Conservation (phyloP, 306 rosid species). For the Rubus idaeus region DNA sequence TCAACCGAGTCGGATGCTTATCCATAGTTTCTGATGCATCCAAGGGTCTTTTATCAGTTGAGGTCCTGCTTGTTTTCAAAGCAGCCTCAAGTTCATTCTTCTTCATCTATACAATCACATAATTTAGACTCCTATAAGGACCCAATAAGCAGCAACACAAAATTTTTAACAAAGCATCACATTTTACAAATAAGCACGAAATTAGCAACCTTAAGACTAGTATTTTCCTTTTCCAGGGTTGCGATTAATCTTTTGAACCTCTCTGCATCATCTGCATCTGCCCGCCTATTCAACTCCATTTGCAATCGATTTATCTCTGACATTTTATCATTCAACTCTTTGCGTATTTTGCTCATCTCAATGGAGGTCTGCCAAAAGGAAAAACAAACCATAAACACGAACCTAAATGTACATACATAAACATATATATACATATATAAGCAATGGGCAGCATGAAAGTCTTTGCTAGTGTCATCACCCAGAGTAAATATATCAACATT, state of each 20-base stretch:
- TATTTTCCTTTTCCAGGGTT: slow-evolving; percentile 73
- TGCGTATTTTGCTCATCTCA: slow-evolving; percentile 51
- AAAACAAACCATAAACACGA: slow-evolving; percentile 26
- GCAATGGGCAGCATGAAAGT: background rate
- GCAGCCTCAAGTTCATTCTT: slow-evolving; percentile 70
- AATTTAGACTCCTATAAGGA: slow-evolving; percentile 18
- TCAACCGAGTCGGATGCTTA: slow-evolving; percentile 40
- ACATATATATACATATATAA: background rate
- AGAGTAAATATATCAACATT: background rate
- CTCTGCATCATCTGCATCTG: slow-evolving; percentile 40
- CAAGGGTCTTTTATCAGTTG: slow-evolving; percentile 34
- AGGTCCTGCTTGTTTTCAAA: slow-evolving; percentile 44
- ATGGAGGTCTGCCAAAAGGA: slow-evolving; percentile 48
- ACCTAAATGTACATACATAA: background rate
- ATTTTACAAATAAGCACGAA: slow-evolving; percentile 12
- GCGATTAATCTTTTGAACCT: slow-evolving; percentile 53
- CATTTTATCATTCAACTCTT: slow-evolving; percentile 63
- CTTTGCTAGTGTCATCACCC: background rate
- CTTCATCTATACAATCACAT: slow-evolving; percentile 52
- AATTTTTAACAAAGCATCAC: background rate
- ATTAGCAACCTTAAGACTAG: slow-evolving; percentile 64
- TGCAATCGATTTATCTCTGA: slow-evolving; percentile 58
- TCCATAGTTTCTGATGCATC: slow-evolving; percentile 44
- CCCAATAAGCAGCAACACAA: slow-evolving; percentile 11
- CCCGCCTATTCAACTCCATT: slow-evolving; percentile 55